Evolutionary conservation across 805 yeast genomes (phyloP).

Genomic region (Pichia phayaonensis): DNA sequence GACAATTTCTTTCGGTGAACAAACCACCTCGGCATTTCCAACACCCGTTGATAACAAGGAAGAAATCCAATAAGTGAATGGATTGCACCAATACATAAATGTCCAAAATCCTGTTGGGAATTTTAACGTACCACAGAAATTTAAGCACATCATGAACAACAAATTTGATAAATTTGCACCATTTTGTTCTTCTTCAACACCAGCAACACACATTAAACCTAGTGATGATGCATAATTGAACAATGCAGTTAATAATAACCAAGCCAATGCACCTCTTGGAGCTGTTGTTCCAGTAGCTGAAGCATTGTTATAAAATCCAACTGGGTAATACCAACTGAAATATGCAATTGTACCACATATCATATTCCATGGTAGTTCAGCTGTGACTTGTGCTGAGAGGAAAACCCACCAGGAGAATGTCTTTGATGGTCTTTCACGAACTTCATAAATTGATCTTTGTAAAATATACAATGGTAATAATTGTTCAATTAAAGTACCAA

Average conservation of each 20-base stretch:
- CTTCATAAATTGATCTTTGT: slow-evolving; percentile 64
- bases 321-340: slow-evolving; percentile 66
- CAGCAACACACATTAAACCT: slow-evolving; percentile 54
- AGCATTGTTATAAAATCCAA: slow-evolving; percentile 61
- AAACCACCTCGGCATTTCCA: slow-evolving; percentile 40
- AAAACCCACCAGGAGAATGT: slow-evolving; percentile 63
- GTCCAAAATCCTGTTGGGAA: slow-evolving; percentile 64
- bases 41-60: slow-evolving; percentile 49
- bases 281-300: slow-evolving; percentile 34
- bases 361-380: slow-evolving; percentile 61
- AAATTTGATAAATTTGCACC: slow-evolving; percentile 56
- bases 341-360: slow-evolving; percentile 53
- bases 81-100: slow-evolving; percentile 69
- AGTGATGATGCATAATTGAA: slow-evolving; percentile 49
- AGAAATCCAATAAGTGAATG: slow-evolving; percentile 57
- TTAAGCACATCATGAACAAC: slow-evolving; percentile 53
- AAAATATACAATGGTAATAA: slow-evolving; percentile 52
- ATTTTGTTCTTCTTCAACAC: slow-evolving; percentile 48
- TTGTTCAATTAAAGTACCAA: slow-evolving; percentile 54
- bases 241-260: slow-evolving; percentile 37
- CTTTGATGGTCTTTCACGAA: slow-evolving; percentile 66
- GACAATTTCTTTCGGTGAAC: slow-evolving; percentile 43
- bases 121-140: slow-evolving; percentile 74
- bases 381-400: slow-evolving; percentile 51
- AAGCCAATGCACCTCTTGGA: slow-evolving; percentile 47